Percentiles rank a stretch among this genome's conserved stretches.
These are phyloP conservation scores for Pseudocercospora cruenta DNA, from an alignment of 2,329 filamentous ascomycete species.

Conservation along the genomic window DNA sequence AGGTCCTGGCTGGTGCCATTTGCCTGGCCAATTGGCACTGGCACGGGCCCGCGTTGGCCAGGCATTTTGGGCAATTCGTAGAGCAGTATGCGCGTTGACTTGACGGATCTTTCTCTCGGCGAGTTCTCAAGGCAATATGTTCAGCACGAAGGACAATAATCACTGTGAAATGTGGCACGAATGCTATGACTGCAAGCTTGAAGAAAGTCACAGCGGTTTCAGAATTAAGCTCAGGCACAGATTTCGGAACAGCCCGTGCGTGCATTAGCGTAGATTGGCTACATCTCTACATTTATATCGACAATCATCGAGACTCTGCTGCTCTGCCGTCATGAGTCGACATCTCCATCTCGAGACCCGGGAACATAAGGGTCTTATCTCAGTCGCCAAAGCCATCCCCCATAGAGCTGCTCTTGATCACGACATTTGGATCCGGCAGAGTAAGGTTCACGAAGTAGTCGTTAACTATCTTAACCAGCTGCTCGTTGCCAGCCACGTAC, in stretches of 20 bases:
- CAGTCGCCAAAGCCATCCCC: not conserved
- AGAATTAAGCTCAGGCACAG: not conserved
- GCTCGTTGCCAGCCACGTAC: not conserved
- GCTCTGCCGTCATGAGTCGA: too few relatives aligned
- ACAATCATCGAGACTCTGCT: not conserved
- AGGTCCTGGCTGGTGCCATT: constrained; percentile 53
- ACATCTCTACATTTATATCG: too few relatives aligned
- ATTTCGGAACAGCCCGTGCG: not conserved
- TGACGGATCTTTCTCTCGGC: not conserved
- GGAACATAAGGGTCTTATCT: not conserved
- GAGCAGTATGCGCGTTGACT: too few relatives aligned
- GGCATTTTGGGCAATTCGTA: constrained; percentile 16
- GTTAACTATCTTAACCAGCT: not conserved
- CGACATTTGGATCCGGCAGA: not conserved
- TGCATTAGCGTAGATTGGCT: not conserved
- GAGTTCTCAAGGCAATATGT: not conserved
- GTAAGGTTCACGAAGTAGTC: not conserved
- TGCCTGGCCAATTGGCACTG: constrained; percentile 41
- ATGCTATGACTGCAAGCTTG: not conserved
- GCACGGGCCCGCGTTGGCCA: constrained; percentile 49
- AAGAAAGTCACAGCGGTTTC: not conserved
- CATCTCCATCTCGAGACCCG: not conserved
- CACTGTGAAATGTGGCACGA: not conserved
- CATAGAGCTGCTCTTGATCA: constrained; percentile 4
- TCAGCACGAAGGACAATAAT: not conserved